Conservation (phyloP, 768 basidiomycete genomes). For the Termitomyces titanicus region DNA sequence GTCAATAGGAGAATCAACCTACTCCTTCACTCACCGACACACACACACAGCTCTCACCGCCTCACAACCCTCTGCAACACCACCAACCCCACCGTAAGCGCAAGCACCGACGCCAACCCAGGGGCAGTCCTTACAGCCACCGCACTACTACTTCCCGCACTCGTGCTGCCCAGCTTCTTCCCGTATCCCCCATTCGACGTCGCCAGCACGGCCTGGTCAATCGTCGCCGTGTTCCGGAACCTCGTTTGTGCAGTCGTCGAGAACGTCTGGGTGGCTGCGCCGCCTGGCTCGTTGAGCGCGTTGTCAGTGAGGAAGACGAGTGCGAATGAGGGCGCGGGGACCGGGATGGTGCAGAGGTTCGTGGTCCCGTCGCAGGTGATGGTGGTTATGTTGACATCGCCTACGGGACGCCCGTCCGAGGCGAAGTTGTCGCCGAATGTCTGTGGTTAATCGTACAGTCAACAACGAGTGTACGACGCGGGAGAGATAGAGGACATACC, state of each 20-base stretch:
- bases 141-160: slow-evolving; percentile 22
- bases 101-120: slow-evolving; percentile 1
- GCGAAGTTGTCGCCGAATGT: slow-evolving; percentile 59
- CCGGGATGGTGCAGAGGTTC: slow-evolving; percentile 55
- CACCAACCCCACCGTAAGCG: not conserved
- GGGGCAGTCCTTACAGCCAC: slow-evolving; percentile 4
- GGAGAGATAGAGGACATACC: slow-evolving; percentile 23
- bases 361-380: slow-evolving; percentile 55
- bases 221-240: slow-evolving; percentile 47
- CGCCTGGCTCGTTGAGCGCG: slow-evolving; percentile 22
- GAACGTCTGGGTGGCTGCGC: slow-evolving; percentile 40
- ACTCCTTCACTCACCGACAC: not conserved
- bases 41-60: not conserved
- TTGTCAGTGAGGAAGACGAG: slow-evolving; percentile 63
- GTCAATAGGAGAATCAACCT: not conserved
- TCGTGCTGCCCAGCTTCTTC: slow-evolving; percentile 28
- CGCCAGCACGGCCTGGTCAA: slow-evolving; percentile 53
- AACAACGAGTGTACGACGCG: no score
- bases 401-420: slow-evolving; percentile 59
- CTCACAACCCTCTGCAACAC: not conserved
- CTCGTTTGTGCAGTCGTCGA: slow-evolving; percentile 57
- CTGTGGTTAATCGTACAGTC: slow-evolving; percentile 24
- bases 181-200: slow-evolving; percentile 44
- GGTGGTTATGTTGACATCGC: slow-evolving; percentile 45
- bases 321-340: slow-evolving; percentile 70